Base-by-base conservation (phyloP, 202 grass and related monocot species). In the Sporobolus alterniflorus region DNA sequence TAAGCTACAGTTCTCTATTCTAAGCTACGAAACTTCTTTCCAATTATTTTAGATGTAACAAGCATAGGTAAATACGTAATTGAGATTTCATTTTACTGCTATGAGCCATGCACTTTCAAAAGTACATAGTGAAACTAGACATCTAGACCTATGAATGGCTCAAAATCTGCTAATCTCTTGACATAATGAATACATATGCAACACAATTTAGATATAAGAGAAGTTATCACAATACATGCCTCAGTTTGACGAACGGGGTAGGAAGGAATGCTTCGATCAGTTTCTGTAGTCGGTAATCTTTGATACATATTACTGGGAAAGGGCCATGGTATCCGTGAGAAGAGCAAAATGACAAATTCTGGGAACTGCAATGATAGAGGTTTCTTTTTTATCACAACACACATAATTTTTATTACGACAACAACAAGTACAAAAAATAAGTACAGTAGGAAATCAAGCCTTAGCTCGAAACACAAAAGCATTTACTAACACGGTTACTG, bases 331-430 rank as follows among this genome's bases (percentile, higher is more conserved):
- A 94, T 67, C n/a, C 85, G 41, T 0, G 87, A 92, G 47, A 96
- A 86, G 46, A 89, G 11, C 39, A 83, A 90, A 63, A 83, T 81
- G 59, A 67, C 73, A 39, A 55, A 84, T 71, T 91, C 89, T 85
- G 93, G 91, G 34, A 96, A 86, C 96, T 99, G 89, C 29, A 83
- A 71, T 69, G 11, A 66, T 63, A 41, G 28, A 83, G 54, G 59
- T 26, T 71, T 26, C n/a, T 49, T 64, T 86, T 73, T 73, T 30
- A 70, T 73, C 11, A 7, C 39, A 40, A 48, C 32, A 50, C 20
- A 30, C 8, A 17, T 80, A 30, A 71, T 50, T 61, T 28, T 61
- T 16, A 30, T 4, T 28, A 61, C 28, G 12, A 12, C 17, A 40
- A 11, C 16, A n/a, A 10, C 46, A 60, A 10, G 20, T 25, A 25